Evolutionary conservation across 2,329 filamentous ascomycete species (phyloP).

Genomic region (Sodiomyces alkalinus): DNA sequence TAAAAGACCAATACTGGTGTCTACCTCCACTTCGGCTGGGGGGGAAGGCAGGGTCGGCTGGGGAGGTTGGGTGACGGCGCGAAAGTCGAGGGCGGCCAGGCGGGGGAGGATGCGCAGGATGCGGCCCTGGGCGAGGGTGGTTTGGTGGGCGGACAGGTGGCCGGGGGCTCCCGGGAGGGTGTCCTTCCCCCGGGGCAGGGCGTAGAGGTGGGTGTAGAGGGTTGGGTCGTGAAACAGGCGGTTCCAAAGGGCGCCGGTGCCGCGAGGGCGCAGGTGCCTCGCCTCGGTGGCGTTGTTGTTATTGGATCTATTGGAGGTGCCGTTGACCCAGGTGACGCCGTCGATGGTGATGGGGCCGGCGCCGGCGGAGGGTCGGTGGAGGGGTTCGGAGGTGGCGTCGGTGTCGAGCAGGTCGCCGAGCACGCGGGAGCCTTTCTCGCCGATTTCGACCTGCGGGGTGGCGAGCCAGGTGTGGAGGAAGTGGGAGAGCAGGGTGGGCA

Average conservation of each 20-base stretch:
- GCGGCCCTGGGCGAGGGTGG: slow-evolving; percentile 35
- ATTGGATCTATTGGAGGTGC: slow-evolving; percentile 1
- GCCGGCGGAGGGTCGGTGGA: slow-evolving; percentile 5
- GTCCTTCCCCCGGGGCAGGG: slow-evolving; percentile 17
- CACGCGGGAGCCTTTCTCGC: slow-evolving; percentile 33
- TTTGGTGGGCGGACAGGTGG: slow-evolving; percentile 18
- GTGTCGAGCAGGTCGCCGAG: slow-evolving; percentile 39
- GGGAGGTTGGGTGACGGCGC: slow-evolving; percentile 19
- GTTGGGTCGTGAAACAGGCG: slow-evolving; percentile 31
- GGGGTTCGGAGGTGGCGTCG: slow-evolving; percentile 27
- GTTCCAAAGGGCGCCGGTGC: slow-evolving; percentile 30
- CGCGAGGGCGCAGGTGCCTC: slow-evolving; percentile 24
- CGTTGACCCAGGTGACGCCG: slow-evolving; percentile 2
- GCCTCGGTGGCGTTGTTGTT: slow-evolving; percentile 16
- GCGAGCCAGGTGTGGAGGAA: slow-evolving; percentile 38
- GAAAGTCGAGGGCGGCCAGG: slow-evolving; percentile 30
- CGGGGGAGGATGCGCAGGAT: slow-evolving; percentile 35
- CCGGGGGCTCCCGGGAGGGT: slow-evolving; percentile 8
- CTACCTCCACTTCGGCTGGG: slow-evolving; percentile 13
- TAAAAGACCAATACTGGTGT: slow-evolving; percentile 24
- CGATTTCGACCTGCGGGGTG: slow-evolving; percentile 37
- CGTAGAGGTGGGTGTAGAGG: slow-evolving; percentile 29
- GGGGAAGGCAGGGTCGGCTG: too few relatives aligned
- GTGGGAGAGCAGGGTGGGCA: slow-evolving; percentile 30
- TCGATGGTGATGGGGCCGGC: slow-evolving; percentile 1